Evolutionary conservation across 2,329 filamentous ascomycete species (phyloP).

Genomic region (Fusarium albosuccineum): DNA sequence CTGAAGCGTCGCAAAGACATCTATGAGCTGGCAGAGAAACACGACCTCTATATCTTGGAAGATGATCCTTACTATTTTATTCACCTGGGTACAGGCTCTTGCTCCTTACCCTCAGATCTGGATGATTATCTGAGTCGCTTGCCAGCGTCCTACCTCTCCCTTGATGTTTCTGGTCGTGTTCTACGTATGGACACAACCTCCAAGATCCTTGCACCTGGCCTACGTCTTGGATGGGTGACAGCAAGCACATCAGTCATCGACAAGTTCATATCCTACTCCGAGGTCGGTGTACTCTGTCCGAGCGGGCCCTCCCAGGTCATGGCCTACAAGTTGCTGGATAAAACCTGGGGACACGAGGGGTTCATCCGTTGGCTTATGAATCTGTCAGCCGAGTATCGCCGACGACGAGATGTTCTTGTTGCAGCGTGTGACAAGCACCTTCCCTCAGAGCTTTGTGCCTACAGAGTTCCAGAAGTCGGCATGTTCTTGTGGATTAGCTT

Average conservation of each 20-base stretch:
- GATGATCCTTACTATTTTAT: slow-evolving; percentile 3
- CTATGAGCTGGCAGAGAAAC: not conserved
- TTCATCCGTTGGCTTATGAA: slow-evolving; percentile 2
- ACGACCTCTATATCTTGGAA: not conserved
- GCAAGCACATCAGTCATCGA: not conserved
- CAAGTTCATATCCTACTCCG: slow-evolving; percentile 4
- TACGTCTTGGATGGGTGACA: not conserved
- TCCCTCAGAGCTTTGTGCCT: not conserved
- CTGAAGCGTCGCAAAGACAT: not conserved
- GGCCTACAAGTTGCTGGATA: not conserved
- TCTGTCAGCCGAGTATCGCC: not conserved
- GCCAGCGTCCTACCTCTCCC: not conserved
- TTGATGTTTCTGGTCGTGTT: not conserved
- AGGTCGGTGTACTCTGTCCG: not conserved
- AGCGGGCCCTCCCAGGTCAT: not conserved
- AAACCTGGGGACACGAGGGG: not conserved
- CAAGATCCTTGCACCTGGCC: not conserved
- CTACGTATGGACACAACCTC: not conserved
- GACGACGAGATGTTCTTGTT: not conserved
- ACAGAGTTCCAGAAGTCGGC: not conserved
- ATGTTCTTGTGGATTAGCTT: slow-evolving; percentile 2
- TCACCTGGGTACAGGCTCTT: not conserved
- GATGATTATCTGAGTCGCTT: not conserved
- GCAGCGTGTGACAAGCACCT: not conserved
- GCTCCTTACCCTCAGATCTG: not conserved